Percentiles rank a stretch among this genome's conserved stretches.
Conservation (phyloP, 768 basidiomycete genomes). For the Amanita pallidorosea region DNA sequence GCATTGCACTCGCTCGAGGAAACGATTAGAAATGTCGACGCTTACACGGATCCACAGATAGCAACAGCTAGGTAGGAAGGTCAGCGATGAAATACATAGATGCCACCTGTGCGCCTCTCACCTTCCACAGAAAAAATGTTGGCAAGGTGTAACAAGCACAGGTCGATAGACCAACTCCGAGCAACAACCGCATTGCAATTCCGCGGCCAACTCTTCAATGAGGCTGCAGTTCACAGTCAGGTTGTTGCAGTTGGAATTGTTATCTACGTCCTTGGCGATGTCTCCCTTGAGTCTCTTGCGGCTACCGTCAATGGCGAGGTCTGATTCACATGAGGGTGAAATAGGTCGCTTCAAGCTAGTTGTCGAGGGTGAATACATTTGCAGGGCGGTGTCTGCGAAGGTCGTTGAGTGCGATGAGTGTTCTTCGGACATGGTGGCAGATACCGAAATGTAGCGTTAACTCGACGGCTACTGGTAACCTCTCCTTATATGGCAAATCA, state of each 20-base stretch:
- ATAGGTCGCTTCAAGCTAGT: slow-evolving; percentile 47
- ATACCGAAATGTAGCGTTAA: not conserved
- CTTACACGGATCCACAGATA: slow-evolving; percentile 78
- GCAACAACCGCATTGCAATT: slow-evolving; percentile 82
- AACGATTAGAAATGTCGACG: slow-evolving; percentile 13
- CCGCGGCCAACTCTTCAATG: slow-evolving; percentile 55
- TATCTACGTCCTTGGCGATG: slow-evolving; percentile 1
- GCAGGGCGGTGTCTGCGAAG: not conserved
- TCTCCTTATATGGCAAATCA: slow-evolving; percentile 4
- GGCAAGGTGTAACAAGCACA: slow-evolving; percentile 74
- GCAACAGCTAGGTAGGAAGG: slow-evolving; percentile 46
- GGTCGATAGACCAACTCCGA: slow-evolving; percentile 74
- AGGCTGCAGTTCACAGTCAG: slow-evolving; percentile 20
- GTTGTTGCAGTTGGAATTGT: slow-evolving; percentile 1
- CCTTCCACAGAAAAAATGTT: slow-evolving; percentile 91
- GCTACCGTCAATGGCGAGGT: slow-evolving; percentile 30
- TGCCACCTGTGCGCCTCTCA: slow-evolving; percentile 16
- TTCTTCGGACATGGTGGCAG: slow-evolving; percentile 7
- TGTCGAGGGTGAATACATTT: not conserved
- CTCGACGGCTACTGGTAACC: not conserved
- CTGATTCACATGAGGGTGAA: slow-evolving; percentile 44
- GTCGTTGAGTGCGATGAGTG: not conserved
- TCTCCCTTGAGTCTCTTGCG: slow-evolving; percentile 55
- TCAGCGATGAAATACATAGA: not conserved
- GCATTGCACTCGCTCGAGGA: not conserved